Conservation (phyloP, 352 stramenopile species). For the Pythium scleroteichum region DNA sequence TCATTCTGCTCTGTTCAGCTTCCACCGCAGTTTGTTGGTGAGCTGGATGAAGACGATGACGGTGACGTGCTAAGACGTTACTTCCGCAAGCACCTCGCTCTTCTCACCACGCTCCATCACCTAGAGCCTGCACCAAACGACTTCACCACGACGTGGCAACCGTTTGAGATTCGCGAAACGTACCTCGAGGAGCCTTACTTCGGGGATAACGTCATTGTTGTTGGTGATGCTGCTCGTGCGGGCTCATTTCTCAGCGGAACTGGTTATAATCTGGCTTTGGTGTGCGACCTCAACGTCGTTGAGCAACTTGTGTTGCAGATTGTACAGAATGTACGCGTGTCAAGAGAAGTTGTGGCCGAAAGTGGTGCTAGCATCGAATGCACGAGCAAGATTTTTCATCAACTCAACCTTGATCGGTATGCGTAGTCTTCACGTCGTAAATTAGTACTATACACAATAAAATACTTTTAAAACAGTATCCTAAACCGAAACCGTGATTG, state of each 20-base stretch:
- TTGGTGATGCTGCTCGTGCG: conserved; percentile 29
- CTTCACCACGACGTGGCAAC: conserved; percentile 21
- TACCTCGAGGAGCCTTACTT: conserved; percentile 25
- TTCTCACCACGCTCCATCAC: conserved; percentile 14
- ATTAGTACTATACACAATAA: neutral
- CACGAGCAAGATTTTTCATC: conserved; percentile 29
- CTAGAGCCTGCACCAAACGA: conserved; percentile 21
- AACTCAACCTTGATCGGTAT: conserved; percentile 30
- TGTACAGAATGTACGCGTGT: neutral
- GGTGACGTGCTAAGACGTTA: conserved; percentile 21
- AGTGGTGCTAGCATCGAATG: conserved; percentile 13
- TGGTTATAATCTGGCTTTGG: conserved; percentile 31
- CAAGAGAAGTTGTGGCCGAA: conserved; percentile 10
- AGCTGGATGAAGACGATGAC: conserved; percentile 27
- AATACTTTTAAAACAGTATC: conserved; percentile 2
- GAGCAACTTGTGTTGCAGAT: conserved; percentile 18
- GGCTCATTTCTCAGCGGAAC: conserved; percentile 31
- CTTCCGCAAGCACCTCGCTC: conserved; percentile 21
- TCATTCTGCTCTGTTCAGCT: conserved; percentile 29
- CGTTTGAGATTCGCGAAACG: conserved; percentile 29
- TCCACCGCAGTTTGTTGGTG: conserved; percentile 28
- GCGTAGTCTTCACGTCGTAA: neutral
- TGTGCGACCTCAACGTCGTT: conserved; percentile 26
- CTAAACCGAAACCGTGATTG: neutral
- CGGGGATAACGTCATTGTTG: conserved; percentile 28